Evolutionary conservation across 352 stramenopile genomes (phyloP).

Genomic region (Globisporangium irregulare): DNA sequence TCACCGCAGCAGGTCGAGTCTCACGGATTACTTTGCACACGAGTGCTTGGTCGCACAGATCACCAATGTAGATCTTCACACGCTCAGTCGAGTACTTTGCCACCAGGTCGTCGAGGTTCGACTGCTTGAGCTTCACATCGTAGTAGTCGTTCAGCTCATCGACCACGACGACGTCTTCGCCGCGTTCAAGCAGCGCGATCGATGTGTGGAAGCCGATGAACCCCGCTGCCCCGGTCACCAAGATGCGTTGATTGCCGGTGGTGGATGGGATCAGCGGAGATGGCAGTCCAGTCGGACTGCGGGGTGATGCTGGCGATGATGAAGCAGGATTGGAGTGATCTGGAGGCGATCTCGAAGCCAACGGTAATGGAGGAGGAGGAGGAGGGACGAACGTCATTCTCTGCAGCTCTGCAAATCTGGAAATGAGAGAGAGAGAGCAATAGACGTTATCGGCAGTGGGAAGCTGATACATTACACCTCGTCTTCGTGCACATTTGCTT

Average conservation of each 20-base stretch:
- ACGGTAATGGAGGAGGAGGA: neutral
- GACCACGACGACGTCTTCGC: constrained; percentile 93
- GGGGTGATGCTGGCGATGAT: neutral
- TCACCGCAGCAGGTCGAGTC: constrained; percentile 78
- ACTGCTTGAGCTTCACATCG: constrained; percentile 95
- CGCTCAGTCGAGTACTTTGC: constrained; percentile 44
- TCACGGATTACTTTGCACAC: constrained; percentile 90
- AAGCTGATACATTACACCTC: too few relatives aligned
- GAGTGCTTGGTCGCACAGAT: constrained; percentile 93
- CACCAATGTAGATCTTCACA: constrained; percentile 84
- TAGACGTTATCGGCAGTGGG: too few relatives aligned
- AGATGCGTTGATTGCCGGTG: constrained; percentile 22
- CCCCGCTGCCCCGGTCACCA: constrained; percentile 93
- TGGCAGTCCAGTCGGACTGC: neutral
- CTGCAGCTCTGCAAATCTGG: neutral
- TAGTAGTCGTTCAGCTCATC: constrained; percentile 99
- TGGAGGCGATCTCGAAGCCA: neutral
- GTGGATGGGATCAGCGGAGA: constrained; percentile 21
- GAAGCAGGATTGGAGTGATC: neutral
- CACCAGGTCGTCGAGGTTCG: constrained; percentile 89
- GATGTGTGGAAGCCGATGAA: constrained; percentile 98
- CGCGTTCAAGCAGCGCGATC: constrained; percentile 79
- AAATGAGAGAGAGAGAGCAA: neutral
- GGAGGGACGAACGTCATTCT: constrained; percentile 3
- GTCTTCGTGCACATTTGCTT: constrained; percentile 1